Base-by-base conservation (phyloP, 495 filamentous ascomycete genomes). In the Durotheca rogersii region DNA sequence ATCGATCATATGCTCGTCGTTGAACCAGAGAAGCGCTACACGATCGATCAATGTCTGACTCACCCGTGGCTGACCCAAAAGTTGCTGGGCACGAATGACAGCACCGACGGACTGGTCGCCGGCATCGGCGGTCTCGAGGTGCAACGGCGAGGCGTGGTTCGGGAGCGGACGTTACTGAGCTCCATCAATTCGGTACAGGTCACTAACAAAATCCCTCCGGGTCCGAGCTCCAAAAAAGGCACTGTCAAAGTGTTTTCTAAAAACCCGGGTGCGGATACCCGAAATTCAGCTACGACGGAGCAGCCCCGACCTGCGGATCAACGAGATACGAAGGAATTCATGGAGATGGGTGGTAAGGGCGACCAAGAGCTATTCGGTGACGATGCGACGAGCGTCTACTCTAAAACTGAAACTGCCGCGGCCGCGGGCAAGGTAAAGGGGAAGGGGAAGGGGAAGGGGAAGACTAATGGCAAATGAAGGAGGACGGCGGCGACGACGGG, bases 1-100 rank as follows among this genome's bases (percentile, higher is more conserved):
- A 97, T 99, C 49, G 94, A 97, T 64, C 78, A 79, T 21, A 99
- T 99, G 94, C 80, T 99, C 21, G 85, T 85, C 0, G 90, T 95
- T 11, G 82, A 96, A 52, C 83, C 87, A 11, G 82, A 90, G 20
- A 80, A 85, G 64, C 81, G 94, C 21, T 90, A 86, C 64, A 93
- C 87, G 0, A 81, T 97, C 45, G 90, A 96, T 38, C 82, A 91
- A 62, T 96, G 92, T 62, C 79, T 97, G 5, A 76, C 88, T 43
- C 93, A 99, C 66, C 90, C 91, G 0, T 99, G 94, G 94, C 77
- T 89, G 29, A 89, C 81, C 1, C 62, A 72, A 17, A 70, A 71
- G 23, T 65, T 62, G 6, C 51, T 82, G 19, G 78, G 76, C 40
- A 71, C 80, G 4, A 81, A 79, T 32, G 94, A 97, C 64, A 96